phyloP scores from a whole-genome alignment of 1,284 basidiomycete species.

The Entoloma clypeatum region DNA sequence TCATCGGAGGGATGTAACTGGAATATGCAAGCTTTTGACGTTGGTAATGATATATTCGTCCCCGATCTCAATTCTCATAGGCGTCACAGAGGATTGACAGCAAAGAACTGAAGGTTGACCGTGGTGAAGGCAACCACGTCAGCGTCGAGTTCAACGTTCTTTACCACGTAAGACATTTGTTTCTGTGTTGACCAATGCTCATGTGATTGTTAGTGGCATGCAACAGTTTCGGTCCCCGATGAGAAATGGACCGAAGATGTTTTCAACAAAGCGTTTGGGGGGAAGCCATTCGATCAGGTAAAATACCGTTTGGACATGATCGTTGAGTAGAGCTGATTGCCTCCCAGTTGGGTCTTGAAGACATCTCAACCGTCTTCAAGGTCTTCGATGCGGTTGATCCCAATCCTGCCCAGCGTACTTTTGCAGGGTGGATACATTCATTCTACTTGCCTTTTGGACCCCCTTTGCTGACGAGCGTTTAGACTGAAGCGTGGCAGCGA shows the following conservation, averaged over 20 bases:
- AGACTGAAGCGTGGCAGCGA: constrained; percentile 18
- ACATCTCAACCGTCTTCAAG: constrained; percentile 19
- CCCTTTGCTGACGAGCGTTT: no score
- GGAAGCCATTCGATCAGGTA: constrained; percentile 29
- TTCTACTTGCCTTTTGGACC: no score
- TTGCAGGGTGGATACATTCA: constrained; percentile 30
- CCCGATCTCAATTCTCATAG: no score
- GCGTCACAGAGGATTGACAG: constrained; percentile 29
- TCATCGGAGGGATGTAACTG: constrained; percentile 39
- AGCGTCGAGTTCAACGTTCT: constrained; percentile 55
- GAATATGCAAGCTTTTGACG: constrained; percentile 39
- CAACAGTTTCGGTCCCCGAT: constrained; percentile 35
- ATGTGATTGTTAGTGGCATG: constrained; percentile 33
- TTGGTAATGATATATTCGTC: constrained; percentile 20
- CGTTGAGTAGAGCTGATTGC: constrained; percentile 22
- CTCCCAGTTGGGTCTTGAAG: constrained; percentile 31
- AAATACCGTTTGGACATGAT: neutral
- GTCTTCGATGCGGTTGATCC: constrained; percentile 21
- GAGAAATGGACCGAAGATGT: constrained; percentile 39
- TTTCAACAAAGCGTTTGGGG: constrained; percentile 31
- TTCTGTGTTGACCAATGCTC: neutral
- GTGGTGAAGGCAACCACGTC: constrained; percentile 47
- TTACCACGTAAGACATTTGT: constrained; percentile 29
- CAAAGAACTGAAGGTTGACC: constrained; percentile 26
- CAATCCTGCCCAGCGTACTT: constrained; percentile 32